Percentiles rank a stretch among this genome's conserved stretches.
Evolutionary conservation across 352 stramenopile species (phyloP).

Genomic region (Phytophthora europaea): DNA sequence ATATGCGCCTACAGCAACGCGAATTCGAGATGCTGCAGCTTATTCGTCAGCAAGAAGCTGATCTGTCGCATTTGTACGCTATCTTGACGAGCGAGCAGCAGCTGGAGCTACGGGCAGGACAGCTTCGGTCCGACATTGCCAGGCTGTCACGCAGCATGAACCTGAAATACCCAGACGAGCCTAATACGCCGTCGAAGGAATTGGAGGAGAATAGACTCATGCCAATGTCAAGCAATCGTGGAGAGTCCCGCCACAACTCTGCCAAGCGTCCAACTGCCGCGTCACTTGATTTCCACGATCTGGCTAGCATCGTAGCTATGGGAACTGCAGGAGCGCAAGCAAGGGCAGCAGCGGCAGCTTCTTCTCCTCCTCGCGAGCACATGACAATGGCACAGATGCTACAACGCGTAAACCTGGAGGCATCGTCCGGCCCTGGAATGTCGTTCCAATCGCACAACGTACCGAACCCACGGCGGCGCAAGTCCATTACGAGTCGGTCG

Average conservation of each 20-base stretch:
- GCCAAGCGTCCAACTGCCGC: conserved; percentile 40
- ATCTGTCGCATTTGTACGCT: conserved; percentile 75
- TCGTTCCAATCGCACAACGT: conserved; percentile 40
- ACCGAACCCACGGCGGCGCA: conserved; percentile 56
- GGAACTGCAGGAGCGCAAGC: conserved; percentile 40
- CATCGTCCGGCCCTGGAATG: conserved; percentile 2
- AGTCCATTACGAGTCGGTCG: conserved; percentile 66
- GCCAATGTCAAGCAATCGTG: conserved; percentile 16
- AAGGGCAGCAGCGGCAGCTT: conserved; percentile 8
- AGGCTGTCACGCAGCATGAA: conserved; percentile 81
- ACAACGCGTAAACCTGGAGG: conserved; percentile 36
- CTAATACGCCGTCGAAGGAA: conserved; percentile 26
- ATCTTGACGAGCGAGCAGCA: conserved; percentile 70
- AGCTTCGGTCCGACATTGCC: conserved; percentile 80
- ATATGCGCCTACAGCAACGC: conserved; percentile 89
- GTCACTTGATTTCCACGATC: conserved; percentile 64
- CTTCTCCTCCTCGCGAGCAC: conserved; percentile 35
- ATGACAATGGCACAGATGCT: conserved; percentile 52
- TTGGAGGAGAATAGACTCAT: conserved; percentile 25
- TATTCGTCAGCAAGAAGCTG: conserved; percentile 84
- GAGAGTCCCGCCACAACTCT: conserved; percentile 3
- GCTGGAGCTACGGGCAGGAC: conserved; percentile 65
- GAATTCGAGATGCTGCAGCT: conserved; percentile 88
- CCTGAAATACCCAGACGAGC: conserved; percentile 66
- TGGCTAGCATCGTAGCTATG: conserved; percentile 54